These are phyloP conservation scores for Artemisia annua DNA, from an alignment of 129 eudicot species.

Conservation along the genomic window DNA sequence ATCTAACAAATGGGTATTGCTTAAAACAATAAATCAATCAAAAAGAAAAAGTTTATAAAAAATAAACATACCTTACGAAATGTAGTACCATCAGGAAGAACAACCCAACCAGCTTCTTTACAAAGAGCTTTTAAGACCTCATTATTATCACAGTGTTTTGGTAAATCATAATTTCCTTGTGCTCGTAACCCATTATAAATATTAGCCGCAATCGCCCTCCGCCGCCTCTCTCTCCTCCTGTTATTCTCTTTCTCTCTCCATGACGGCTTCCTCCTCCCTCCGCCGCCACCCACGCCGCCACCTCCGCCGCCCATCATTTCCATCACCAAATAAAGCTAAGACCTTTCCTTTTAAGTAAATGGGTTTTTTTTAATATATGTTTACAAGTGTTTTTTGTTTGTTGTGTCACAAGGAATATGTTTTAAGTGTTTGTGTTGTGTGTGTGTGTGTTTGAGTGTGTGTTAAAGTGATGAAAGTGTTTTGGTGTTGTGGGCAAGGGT, in stretches of 20 bases:
- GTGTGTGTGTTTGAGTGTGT: neutral
- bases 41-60: neutral
- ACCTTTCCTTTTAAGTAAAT: neutral
- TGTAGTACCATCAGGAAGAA: slow-evolving; percentile 97
- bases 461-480: slow-evolving; percentile 10
- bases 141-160: slow-evolving; percentile 94
- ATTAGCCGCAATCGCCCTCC: slow-evolving; percentile 93
- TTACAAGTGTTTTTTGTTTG: slow-evolving; percentile 17
- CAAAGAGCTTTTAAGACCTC: slow-evolving; percentile 95
- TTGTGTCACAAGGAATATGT: slow-evolving; percentile 61
- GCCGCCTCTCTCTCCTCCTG: slow-evolving; percentile 87
- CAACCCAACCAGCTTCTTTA: slow-evolving; percentile 94
- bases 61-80: slow-evolving; percentile 66
- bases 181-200: slow-evolving; percentile 83
- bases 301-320: slow-evolving; percentile 66
- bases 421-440: slow-evolving; percentile 3
- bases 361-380: neutral
- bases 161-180: slow-evolving; percentile 82
- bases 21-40: slow-evolving; percentile 2
- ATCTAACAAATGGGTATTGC: no score
- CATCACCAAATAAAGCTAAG: slow-evolving; percentile 7
- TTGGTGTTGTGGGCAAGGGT: slow-evolving; percentile 12
- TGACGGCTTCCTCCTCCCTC: slow-evolving; percentile 95
- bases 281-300: slow-evolving; percentile 37
- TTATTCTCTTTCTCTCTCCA: slow-evolving; percentile 98